Conservation (phyloP, 257 asterid genomes). For the Scutellaria baicalensis region DNA sequence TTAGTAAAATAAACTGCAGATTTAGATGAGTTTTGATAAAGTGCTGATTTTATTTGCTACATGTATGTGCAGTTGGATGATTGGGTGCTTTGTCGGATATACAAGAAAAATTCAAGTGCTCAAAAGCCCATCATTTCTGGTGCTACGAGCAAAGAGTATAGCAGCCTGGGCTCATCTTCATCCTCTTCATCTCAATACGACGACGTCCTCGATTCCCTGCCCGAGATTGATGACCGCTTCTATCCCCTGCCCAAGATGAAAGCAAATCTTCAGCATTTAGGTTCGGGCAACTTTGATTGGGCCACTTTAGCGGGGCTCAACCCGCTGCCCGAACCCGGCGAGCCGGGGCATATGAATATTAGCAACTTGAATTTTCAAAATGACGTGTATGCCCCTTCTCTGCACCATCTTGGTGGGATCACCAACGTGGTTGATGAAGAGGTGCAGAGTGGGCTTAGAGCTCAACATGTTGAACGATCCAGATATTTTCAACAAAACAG, state of each 20-base stretch:
- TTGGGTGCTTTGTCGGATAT: conserved; percentile 80
- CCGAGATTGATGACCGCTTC: conserved; percentile 47
- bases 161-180: conserved; percentile 48
- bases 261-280: conserved; percentile 40
- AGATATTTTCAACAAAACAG: too few relatives aligned
- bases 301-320: conserved; percentile 51
- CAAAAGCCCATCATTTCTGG: conserved; percentile 16
- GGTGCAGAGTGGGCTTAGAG: conserved; percentile 31
- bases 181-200: conserved; percentile 66
- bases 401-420: background rate
- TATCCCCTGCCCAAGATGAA: conserved; percentile 34
- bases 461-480: background rate
- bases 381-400: conserved; percentile 25
- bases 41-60: too few relatives aligned
- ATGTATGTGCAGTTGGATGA: conserved; percentile 53
- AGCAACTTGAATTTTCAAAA: background rate
- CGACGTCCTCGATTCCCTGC: conserved; percentile 56
- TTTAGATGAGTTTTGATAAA: too few relatives aligned
- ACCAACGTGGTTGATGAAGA: conserved; percentile 15
- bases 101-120: conserved; percentile 54
- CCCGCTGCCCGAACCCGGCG: conserved; percentile 26
- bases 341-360: background rate
- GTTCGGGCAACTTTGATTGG: conserved; percentile 70
- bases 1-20: too few relatives aligned
- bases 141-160: conserved; percentile 33